A percentile compares a stretch with the other conserved stretches of the same genome.
Conservation (phyloP, 2,329 filamentous ascomycete species). For the Aspergillus niger region DNA sequence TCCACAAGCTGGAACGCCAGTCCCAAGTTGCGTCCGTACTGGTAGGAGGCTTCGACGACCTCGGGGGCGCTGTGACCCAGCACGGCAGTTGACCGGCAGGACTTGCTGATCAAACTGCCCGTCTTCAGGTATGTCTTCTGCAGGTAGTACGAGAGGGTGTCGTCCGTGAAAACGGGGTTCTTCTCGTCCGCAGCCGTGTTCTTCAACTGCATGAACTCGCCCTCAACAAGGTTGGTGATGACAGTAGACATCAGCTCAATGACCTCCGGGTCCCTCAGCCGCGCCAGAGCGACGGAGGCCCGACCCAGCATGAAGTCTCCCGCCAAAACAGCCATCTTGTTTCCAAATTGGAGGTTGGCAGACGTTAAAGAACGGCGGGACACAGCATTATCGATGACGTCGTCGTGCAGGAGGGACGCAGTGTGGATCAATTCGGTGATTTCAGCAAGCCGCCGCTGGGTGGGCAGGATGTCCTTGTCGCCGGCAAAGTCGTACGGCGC, state of each 20-base stretch:
- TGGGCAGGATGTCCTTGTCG: conserved; percentile 73
- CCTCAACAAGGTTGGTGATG: conserved; percentile 95
- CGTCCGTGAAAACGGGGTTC: conserved; percentile 81
- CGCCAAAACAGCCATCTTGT: conserved; percentile 98
- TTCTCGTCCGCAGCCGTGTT: conserved; percentile 89
- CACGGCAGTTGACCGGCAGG: conserved; percentile 84
- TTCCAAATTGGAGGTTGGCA: conserved; percentile 93
- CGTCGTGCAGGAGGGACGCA: conserved; percentile 92
- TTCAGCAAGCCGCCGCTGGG: conserved; percentile 87
- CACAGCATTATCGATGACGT: conserved; percentile 92
- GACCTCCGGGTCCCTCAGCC: conserved; percentile 88
- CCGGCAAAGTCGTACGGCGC: conserved; percentile 42
- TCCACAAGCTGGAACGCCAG: conserved; percentile 97
- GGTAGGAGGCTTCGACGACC: conserved; percentile 87
- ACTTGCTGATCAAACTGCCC: conserved; percentile 93
- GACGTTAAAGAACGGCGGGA: conserved; percentile 81
- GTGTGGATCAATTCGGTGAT: conserved; percentile 98
- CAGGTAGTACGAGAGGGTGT: conserved; percentile 88
- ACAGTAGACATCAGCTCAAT: conserved; percentile 93
- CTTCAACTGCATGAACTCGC: conserved; percentile 99
- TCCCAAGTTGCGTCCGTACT: conserved; percentile 90
- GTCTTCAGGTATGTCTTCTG: conserved; percentile 99
- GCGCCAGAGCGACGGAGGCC: conserved; percentile 88
- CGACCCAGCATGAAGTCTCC: conserved; percentile 95
- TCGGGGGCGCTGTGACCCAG: conserved; percentile 74